A percentile compares a stretch with the other conserved stretches of the same genome.
These are phyloP conservation scores for Nemania bipapillata DNA, from an alignment of 2,329 filamentous ascomycete species.

Conservation along the genomic window DNA sequence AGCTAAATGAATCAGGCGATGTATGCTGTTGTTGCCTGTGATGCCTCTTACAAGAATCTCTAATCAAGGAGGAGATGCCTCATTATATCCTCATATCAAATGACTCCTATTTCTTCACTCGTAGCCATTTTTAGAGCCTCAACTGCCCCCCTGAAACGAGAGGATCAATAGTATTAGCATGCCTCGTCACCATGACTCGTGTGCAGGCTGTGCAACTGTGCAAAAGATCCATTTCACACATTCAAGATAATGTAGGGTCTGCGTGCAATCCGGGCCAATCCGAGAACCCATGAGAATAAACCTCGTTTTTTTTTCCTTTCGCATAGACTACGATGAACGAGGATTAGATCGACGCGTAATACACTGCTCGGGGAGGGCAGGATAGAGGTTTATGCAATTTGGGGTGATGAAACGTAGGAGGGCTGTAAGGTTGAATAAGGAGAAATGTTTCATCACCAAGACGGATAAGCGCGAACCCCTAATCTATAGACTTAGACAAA, in stretches of 20 bases:
- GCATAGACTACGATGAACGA: neutral
- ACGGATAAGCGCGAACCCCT: too few relatives aligned
- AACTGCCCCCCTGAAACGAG: neutral
- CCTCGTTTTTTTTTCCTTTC: neutral
- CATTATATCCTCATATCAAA: constrained; percentile 13
- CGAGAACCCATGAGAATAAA: neutral
- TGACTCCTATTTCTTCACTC: neutral
- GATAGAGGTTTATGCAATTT: too few relatives aligned
- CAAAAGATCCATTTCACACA: neutral
- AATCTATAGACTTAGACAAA: too few relatives aligned
- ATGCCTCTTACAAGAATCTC: neutral
- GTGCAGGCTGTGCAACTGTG: constrained; percentile 11
- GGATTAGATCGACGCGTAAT: too few relatives aligned
- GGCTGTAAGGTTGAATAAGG: too few relatives aligned
- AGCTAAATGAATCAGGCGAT: neutral
- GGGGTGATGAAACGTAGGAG: too few relatives aligned
- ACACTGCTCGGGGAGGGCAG: too few relatives aligned
- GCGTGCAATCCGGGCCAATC: neutral
- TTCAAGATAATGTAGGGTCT: neutral
- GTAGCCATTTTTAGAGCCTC: neutral
- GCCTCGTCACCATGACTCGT: constrained; percentile 16
- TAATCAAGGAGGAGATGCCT: neutral
- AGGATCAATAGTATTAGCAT: neutral
- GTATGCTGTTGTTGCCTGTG: neutral
- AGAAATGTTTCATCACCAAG: too few relatives aligned